Evolutionary conservation across 345 rosid species (phyloP), one percentile per base, ranked within the genome.

Genomic region (Pistacia integerrima): DNA sequence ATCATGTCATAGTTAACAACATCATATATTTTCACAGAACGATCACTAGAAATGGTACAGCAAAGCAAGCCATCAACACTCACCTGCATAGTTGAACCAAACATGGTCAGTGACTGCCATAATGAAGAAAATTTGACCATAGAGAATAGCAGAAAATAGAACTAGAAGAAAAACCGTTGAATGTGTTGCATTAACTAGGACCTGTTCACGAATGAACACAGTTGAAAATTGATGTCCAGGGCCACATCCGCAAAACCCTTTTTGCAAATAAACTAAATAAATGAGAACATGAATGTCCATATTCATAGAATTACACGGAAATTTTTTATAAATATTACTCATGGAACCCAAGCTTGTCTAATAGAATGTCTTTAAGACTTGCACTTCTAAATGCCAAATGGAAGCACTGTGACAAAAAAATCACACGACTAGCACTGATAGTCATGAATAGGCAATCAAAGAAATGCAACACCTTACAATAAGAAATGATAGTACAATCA

Each of bases 1-100:
- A 96, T 96, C 98, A 93, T 96, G 85, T 92, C 97, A 83, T 96
- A 96, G 88, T 92, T 93, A 68, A 93, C 92, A 52, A 96, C 99
- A 82, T 93, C 97, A 74, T 96, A 93, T 74, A 96, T 88, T 85
- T 96, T 93, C 70, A 93, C 97, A 46, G 97, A 91, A 38, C n/a
- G 85, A 65, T 93, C 99, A 78, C 54, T 87, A 49, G 98, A 92
- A 87, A 96, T 96, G 13, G 98, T 90, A 76, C 97, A 91, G 87
- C 99, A 96, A 87, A 96, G 97, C 83, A 92, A 78, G 62, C 98
- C 97, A 86, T 92, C 97, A 65, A 82, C 76, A 77, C 98, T 92
- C 84, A 95, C 98, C 99, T 95, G 97, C 97, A 90, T 68, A 72
- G 87, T 85, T 87, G 87, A 91, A 81, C 76, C 78, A 82, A 76